These are phyloP conservation scores for Panaeolus papilionaceus DNA, from an alignment of 768 basidiomycete species.

Conservation along the genomic window DNA sequence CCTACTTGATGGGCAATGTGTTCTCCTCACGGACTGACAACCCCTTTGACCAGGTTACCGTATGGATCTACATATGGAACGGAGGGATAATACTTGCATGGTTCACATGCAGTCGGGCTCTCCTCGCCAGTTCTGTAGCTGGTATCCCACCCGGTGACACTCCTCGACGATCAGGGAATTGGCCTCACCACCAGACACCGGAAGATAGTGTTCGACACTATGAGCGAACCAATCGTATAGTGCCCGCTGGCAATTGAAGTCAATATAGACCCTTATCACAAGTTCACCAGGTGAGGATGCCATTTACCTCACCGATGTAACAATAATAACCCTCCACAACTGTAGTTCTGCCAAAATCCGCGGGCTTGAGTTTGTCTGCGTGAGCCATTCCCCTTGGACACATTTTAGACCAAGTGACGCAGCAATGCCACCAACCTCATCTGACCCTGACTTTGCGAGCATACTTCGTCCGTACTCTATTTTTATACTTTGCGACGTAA, in stretches of 20 bases:
- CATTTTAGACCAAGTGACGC: slow-evolving; percentile 14
- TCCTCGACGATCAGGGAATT: not conserved
- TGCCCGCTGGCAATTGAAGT: slow-evolving; percentile 2
- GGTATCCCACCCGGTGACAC: not conserved
- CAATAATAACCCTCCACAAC: not conserved
- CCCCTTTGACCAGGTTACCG: not conserved
- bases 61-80: not conserved
- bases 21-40: not conserved
- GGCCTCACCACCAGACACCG: not conserved
- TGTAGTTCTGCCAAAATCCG: slow-evolving; percentile 3
- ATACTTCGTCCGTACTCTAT: slow-evolving; percentile 8
- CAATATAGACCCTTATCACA: not conserved
- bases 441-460: slow-evolving; percentile 9
- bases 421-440: slow-evolving; percentile 12
- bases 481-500: slow-evolving; percentile 11
- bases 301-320: not conserved
- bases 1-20: not conserved
- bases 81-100: not conserved
- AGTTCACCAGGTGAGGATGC: not conserved
- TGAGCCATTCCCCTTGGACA: not conserved
- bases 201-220: not conserved
- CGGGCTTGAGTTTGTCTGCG: slow-evolving; percentile 2
- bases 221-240: not conserved
- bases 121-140: not conserved
- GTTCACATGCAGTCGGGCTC: slow-evolving; percentile 1